Percentiles rank a stretch among this genome's conserved stretches.
Evolutionary conservation across 305 asterid genomes (phyloP).

Genomic region (Lippia alba): DNA sequence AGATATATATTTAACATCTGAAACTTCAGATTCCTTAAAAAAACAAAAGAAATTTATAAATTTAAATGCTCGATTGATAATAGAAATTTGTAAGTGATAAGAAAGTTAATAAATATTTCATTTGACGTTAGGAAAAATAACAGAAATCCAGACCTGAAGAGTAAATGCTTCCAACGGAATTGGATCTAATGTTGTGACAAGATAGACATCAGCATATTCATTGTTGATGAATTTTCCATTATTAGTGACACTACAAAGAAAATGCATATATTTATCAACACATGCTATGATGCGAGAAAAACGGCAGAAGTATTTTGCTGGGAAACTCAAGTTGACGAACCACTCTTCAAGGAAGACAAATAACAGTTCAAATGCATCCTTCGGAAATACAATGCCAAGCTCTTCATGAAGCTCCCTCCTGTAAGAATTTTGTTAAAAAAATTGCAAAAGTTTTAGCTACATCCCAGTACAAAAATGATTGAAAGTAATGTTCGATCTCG

Average conservation of each 20-base stretch:
- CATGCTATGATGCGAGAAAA: conserved; percentile 1
- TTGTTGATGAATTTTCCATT: conserved; percentile 84
- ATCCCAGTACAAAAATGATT: conserved; percentile 7
- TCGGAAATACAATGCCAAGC: conserved; percentile 88
- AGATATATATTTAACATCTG: conserved; percentile 88
- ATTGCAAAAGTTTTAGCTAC: conserved; percentile 7
- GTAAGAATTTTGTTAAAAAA: conserved; percentile 27
- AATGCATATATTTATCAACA: conserved; percentile 28
- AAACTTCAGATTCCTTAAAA: conserved; percentile 94
- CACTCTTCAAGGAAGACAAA: conserved; percentile 79
- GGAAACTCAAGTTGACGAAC: conserved; percentile 49
- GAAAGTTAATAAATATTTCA: no score
- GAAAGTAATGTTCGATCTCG: neutral
- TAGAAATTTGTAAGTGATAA: neutral
- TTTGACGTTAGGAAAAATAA: neutral
- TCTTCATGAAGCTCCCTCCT: conserved; percentile 98
- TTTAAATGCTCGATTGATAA: conserved; percentile 6
- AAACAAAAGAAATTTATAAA: conserved; percentile 6
- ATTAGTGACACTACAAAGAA: conserved; percentile 71
- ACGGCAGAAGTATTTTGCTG: neutral
- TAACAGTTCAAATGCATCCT: conserved; percentile 87
- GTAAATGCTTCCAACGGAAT: conserved; percentile 97
- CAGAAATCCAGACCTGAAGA: conserved; percentile 72
- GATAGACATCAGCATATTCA: conserved; percentile 88
- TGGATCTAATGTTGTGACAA: conserved; percentile 85